A percentile compares a stretch with the other conserved stretches of the same genome.
phyloP scores from a whole-genome alignment of 768 basidiomycete species.

The Peribolospora kevripleyi region DNA sequence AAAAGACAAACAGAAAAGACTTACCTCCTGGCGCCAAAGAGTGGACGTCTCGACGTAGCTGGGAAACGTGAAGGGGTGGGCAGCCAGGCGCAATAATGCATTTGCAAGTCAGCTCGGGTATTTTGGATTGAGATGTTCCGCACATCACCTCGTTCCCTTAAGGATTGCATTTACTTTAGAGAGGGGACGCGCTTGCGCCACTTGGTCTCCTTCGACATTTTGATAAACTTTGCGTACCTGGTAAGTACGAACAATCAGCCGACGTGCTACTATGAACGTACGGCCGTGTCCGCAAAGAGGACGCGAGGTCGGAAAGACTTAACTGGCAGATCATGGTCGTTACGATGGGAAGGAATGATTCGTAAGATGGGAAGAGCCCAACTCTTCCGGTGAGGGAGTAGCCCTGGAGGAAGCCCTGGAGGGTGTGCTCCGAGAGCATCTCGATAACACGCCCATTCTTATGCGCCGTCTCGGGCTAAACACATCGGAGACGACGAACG shows the following conservation, averaged over 20 bases:
- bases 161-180: slow-evolving; percentile 25
- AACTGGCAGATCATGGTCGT: slow-evolving; percentile 27
- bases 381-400: slow-evolving; percentile 60
- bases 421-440: slow-evolving; percentile 69
- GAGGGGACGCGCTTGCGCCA: slow-evolving; percentile 52
- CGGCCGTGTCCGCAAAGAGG: too few species aligned
- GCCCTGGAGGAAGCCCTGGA: slow-evolving; percentile 75
- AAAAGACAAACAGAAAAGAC: background rate
- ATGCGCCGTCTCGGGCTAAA: slow-evolving; percentile 24
- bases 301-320: too few species aligned
- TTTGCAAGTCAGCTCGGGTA: too few species aligned
- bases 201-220: slow-evolving; percentile 34
- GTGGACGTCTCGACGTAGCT: slow-evolving; percentile 67
- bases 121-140: too few species aligned
- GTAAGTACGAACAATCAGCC: background rate
- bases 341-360: slow-evolving; percentile 72
- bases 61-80: slow-evolving; percentile 10
- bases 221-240: slow-evolving; percentile 54
- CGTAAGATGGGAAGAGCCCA: slow-evolving; percentile 69
- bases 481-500: too few species aligned
- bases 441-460: slow-evolving; percentile 60
- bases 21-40: slow-evolving; percentile 30
- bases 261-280: too few species aligned
- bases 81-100: slow-evolving; percentile 1
- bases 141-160: too few species aligned